A percentile compares a stretch with the other conserved stretches of the same genome.
phyloP scores from a whole-genome alignment of 2,329 filamentous ascomycete species.

The Coniochaeta sp. region DNA sequence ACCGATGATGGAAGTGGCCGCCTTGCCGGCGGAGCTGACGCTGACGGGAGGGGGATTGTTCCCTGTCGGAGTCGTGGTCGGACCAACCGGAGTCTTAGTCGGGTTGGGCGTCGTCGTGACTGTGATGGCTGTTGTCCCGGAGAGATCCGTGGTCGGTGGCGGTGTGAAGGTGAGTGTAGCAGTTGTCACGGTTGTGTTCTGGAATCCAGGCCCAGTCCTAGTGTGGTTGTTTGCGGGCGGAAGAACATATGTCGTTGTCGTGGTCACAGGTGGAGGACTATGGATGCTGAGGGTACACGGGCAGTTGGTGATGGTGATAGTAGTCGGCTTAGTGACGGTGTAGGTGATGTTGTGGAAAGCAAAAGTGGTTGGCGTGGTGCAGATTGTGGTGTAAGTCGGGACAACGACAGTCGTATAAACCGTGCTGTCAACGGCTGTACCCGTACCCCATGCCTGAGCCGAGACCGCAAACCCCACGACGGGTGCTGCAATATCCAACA shows the following conservation, averaged over 20 bases:
- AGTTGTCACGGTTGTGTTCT: neutral
- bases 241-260: neutral
- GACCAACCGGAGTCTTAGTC: slow-evolving; percentile 1
- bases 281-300: neutral
- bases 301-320: slow-evolving; percentile 32
- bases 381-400: slow-evolving; percentile 32
- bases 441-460: neutral
- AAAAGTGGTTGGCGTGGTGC: slow-evolving; percentile 32
- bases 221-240: neutral
- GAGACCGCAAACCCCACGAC: slow-evolving; percentile 21
- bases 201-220: neutral
- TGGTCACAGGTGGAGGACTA: neutral
- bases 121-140: neutral
- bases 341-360: slow-evolving; percentile 33
- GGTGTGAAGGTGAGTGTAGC: neutral
- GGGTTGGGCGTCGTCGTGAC: neutral
- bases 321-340: slow-evolving; percentile 32
- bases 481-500: slow-evolving; percentile 22
- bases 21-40: neutral
- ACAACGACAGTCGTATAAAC: slow-evolving; percentile 17
- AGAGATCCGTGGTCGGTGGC: neutral
- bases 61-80: neutral
- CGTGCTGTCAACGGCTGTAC: neutral
- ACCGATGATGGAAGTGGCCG: neutral
- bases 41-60: neutral